Conservation (phyloP, 352 stramenopile species). For the Plasmopara muralis region DNA sequence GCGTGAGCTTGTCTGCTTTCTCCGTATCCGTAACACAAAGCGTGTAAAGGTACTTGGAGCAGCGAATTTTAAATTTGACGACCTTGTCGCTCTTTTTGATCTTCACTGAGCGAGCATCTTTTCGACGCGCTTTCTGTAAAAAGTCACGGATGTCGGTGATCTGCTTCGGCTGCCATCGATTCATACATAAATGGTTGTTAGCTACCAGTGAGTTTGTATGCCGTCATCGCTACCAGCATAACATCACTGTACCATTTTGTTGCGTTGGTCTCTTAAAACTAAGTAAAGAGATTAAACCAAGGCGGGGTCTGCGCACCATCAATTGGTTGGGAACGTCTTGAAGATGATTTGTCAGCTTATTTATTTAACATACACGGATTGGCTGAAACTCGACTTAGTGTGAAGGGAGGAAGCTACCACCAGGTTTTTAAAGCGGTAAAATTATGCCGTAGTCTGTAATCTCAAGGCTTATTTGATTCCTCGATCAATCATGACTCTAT, state of each 20-base stretch:
- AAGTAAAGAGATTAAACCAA: conserved; percentile 53
- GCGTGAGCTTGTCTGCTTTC: conserved; percentile 99
- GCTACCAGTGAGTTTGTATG: conserved; percentile 5
- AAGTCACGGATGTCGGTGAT: conserved; percentile 99
- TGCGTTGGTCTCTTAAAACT: conserved; percentile 86
- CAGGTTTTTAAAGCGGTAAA: not conserved
- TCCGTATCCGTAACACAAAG: conserved; percentile 96
- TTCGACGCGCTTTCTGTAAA: conserved; percentile 96
- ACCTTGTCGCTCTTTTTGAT: conserved; percentile 97
- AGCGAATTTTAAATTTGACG: conserved; percentile 99
- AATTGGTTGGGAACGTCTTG: conserved; percentile 7
- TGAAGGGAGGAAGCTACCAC: too few relatives aligned
- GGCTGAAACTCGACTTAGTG: conserved; percentile 1
- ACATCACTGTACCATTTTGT: conserved; percentile 63
- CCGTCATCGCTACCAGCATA: not conserved
- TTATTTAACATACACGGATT: conserved; percentile 10
- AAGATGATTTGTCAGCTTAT: not conserved
- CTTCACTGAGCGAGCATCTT: conserved; percentile 98
- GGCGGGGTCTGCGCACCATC: conserved; percentile 2
- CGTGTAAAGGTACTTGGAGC: conserved; percentile 99
- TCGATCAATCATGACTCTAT: too few relatives aligned
- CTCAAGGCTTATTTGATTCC: too few relatives aligned
- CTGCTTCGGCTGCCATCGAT: conserved; percentile 88
- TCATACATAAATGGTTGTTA: conserved; percentile 3
- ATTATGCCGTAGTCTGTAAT: too few relatives aligned